Conservation (phyloP, 352 stramenopile genomes). For the Globisporangium viniferum region DNA sequence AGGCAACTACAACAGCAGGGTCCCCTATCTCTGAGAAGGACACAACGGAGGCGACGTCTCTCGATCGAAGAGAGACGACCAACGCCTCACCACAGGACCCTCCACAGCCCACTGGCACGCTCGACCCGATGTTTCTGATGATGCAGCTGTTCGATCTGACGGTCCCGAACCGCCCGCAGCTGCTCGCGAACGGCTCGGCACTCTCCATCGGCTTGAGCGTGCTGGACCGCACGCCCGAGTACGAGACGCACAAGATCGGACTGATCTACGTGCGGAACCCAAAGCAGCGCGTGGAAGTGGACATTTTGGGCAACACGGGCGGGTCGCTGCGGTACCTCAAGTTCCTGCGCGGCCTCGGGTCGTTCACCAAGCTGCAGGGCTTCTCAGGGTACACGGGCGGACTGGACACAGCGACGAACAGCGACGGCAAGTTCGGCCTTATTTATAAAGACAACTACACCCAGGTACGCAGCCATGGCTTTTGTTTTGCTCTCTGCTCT, state of each 20-base stretch:
- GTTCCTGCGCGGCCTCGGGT: slow-evolving; percentile 68
- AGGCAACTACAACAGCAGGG: slow-evolving; percentile 7
- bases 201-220: slow-evolving; percentile 67
- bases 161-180: slow-evolving; percentile 45
- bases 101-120: slow-evolving; percentile 8
- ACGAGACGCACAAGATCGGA: slow-evolving; percentile 87
- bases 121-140: slow-evolving; percentile 77
- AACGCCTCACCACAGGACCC: not conserved
- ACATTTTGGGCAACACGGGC: slow-evolving; percentile 71
- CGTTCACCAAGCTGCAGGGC: slow-evolving; percentile 65
- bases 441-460: slow-evolving; percentile 64
- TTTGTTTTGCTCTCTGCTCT: not conserved
- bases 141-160: slow-evolving; percentile 79
- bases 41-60: not conserved
- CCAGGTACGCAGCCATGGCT: slow-evolving; percentile 38
- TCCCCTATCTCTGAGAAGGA: slow-evolving; percentile 2
- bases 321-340: slow-evolving; percentile 72
- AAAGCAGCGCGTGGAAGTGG: slow-evolving; percentile 57
- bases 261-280: slow-evolving; percentile 63
- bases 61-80: slow-evolving; percentile 11
- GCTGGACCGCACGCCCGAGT: slow-evolving; percentile 74
- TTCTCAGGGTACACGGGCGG: slow-evolving; percentile 69
- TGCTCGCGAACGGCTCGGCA: slow-evolving; percentile 51
- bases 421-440: slow-evolving; percentile 73
- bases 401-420: slow-evolving; percentile 65